Conservation (phyloP, 1,284 basidiomycete species). For the Pseudozyma pruni region DNA sequence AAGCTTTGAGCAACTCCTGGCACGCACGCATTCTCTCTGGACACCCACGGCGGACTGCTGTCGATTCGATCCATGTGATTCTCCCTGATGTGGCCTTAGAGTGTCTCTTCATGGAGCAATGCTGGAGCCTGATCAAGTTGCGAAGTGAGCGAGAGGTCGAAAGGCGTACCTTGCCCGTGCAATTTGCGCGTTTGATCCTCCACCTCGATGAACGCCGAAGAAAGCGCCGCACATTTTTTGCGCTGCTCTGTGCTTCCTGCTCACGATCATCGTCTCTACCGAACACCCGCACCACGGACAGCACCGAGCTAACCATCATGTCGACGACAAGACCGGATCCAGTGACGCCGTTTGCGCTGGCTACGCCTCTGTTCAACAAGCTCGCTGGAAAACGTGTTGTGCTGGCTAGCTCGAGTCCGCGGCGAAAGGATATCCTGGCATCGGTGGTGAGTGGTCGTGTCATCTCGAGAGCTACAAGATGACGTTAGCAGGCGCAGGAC, state of each 20-base stretch:
- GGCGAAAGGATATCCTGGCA: conserved; percentile 61
- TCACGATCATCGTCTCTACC: neutral
- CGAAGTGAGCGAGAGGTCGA: no score
- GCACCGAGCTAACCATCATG: conserved; percentile 11
- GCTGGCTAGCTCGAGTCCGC: conserved; percentile 59
- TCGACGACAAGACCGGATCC: conserved; percentile 28
- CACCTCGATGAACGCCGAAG: conserved; percentile 12
- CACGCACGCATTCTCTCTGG: no score
- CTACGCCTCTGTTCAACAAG: conserved; percentile 58
- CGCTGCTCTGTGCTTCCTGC: neutral
- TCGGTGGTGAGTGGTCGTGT: conserved; percentile 45
- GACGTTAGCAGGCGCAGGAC: neutral
- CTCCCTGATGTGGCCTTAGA: no score
- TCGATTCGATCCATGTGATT: no score
- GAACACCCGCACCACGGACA: neutral
- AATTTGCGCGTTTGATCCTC: neutral
- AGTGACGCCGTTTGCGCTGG: conserved; percentile 51
- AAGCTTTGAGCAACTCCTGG: no score
- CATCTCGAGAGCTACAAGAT: neutral
- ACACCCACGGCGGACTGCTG: no score
- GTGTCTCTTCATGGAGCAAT: no score
- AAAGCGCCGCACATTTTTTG: conserved; percentile 12
- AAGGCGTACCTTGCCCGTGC: neutral
- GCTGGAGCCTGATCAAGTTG: no score
- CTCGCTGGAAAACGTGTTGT: conserved; percentile 60